Base-by-base conservation (phyloP, 2,329 filamentous ascomycete species). In the Simplicillium sp. region DNA sequence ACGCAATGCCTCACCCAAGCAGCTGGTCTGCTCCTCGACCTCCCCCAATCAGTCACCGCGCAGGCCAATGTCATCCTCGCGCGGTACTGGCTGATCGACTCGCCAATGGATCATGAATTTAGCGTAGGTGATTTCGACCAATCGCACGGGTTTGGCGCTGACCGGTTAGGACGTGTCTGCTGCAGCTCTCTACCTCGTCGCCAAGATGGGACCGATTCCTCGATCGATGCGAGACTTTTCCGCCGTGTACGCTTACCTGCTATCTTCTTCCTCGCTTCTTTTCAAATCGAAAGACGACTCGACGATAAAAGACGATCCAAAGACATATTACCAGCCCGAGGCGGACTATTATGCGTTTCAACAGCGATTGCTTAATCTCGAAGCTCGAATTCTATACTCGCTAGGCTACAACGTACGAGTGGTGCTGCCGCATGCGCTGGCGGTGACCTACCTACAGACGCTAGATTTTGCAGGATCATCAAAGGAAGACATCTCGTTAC, bases 381-480 rank as follows among this genome's bases (percentile, higher is more conserved):
- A 98, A 61, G 77, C 83, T 3, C 77, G 80, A 33, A 78, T 97
- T 14, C 72, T 97, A 2, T 78, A 79, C 45, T 71, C 78, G 0
- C 69, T 96, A 1, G 80, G 81, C 12, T 97, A 95, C 60, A 77
- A 94, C 53, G 85, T 82, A 2, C 86, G 92, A 50, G 86, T 94
- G 11, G 80, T 86, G 1, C 72, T 96, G 1, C 92, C 92, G 0
- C 87, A 97, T 55, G 76, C 84, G 0, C 75, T 97, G 12, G 86
- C 86, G 44, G 75, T 97, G 43, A 96, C 89, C 6, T 98, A 97
- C 57, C 76, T 97, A 1, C 90, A 97, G 62, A 83, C 89, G 0
- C 75, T 98, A 14, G 86, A 87, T 44, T 82, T 84, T 37, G 51
- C 76, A n/a, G 59, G 56, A 11, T 55, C 60, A 35, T 54, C 61